Conservation (phyloP, 352 stramenopile genomes). For the Pythium oligandrum region DNA sequence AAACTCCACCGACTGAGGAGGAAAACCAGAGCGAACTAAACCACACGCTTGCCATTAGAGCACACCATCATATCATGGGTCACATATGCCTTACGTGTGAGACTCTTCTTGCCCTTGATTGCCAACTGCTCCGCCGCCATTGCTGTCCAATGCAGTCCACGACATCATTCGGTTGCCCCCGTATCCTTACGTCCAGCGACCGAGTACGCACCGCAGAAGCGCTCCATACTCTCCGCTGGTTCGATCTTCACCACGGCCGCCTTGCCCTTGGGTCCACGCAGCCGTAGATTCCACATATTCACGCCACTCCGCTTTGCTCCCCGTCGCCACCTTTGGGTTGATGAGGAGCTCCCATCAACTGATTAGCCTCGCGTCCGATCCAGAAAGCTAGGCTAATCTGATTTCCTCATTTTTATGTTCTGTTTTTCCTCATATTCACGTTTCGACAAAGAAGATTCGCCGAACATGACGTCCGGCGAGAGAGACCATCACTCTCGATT, state of each 20-base stretch:
- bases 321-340: no score
- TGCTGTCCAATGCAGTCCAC: conserved; percentile 18
- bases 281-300: conserved; percentile 57
- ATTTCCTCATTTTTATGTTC: no score
- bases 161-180: no score
- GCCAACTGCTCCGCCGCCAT: conserved; percentile 34
- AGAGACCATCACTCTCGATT: no score
- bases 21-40: conserved; percentile 66
- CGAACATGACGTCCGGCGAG: no score
- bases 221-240: conserved; percentile 28
- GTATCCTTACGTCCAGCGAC: background rate
- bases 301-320: background rate
- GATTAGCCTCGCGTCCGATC: no score
- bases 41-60: background rate
- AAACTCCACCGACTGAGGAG: conserved; percentile 39
- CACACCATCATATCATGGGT: background rate
- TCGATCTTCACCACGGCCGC: conserved; percentile 44
- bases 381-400: no score
- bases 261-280: conserved; percentile 58
- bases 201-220: conserved; percentile 44
- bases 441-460: no score
- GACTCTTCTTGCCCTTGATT: conserved; percentile 34
- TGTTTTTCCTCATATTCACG: no score
- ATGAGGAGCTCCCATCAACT: no score
- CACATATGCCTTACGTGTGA: conserved; percentile 33